Evolutionary conservation across 2,329 filamentous ascomycete species (phyloP), one percentile per base, ranked within the genome.

Genomic region (Domatiomyces catenatus): DNA sequence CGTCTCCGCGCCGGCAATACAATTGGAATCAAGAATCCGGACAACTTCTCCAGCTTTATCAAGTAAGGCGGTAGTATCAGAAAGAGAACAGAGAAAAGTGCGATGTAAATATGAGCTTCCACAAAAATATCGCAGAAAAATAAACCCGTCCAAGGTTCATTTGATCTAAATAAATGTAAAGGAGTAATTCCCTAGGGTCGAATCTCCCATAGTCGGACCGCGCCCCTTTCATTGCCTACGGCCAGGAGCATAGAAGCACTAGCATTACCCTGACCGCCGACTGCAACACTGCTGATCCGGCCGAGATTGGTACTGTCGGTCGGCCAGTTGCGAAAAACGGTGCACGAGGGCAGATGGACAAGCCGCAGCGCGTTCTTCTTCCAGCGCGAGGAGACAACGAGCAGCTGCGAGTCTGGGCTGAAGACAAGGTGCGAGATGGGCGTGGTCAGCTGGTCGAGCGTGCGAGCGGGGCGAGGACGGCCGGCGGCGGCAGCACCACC

Each of bases 241-340:
- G 86, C 86, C 57, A 98, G 65, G 19, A 22, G 28, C 28, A 26
- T 28, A 39, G 32, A 39, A 3, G 19, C 26, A 26, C 24, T 28
- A 6, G 5, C 8, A 8, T 20, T 24, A 10, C 43, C n/a, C 18
- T 26, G 19, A 12, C 43, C 56, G 39, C 55, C 57, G 18, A 61
- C 8, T 2, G 84, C 81, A 53, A 88, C 77, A 1, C 80, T 74
- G 1, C 86, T 85, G 57, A 96, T 81, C 52, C 87, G 76, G 0
- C 92, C 92, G 54, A 98, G 68, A 0, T 89, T 88, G 51, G 92
- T 98, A 64, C 84, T 82, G 56, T 81, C 79, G 49, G 90, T 98
- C 20, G 92, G 92, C 92, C 92, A 98, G 68, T 98, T 98, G 61
- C 83, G 81, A 74, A 92, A 98, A 18, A 96, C 86, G 1, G 88